Percentiles rank a stretch among this genome's conserved stretches.
phyloP scores from a whole-genome alignment of 139 green algal genomes.

The Chlorella ohadii region DNA sequence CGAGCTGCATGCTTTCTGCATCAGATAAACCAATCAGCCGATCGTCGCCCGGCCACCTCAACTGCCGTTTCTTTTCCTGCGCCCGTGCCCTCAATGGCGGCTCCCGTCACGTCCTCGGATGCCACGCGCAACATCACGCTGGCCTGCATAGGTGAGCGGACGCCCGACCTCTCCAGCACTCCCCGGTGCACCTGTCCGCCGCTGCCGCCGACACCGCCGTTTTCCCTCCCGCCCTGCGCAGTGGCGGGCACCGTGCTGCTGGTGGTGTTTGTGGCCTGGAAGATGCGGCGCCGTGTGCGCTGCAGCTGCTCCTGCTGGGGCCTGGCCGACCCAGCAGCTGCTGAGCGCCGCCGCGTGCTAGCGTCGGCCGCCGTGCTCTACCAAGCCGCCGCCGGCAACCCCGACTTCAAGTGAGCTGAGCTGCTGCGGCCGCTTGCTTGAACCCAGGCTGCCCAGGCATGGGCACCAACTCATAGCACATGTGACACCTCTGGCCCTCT shows the following conservation, averaged over 20 bases:
- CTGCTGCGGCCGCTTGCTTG: too few relatives aligned
- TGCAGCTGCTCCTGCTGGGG: background rate
- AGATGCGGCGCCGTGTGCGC: slow-evolving; percentile 7
- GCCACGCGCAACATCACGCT: background rate
- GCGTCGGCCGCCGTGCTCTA: slow-evolving; percentile 2
- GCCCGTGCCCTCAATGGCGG: background rate
- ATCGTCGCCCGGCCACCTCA: too few relatives aligned
- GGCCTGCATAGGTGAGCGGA: background rate
- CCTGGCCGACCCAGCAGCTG: background rate
- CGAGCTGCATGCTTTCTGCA: too few relatives aligned
- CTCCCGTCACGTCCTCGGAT: background rate
- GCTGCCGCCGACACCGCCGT: background rate
- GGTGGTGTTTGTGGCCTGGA: slow-evolving; percentile 11
- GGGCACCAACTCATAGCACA: too few relatives aligned
- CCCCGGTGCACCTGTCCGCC: too few relatives aligned
- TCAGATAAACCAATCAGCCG: too few relatives aligned
- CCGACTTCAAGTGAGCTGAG: background rate
- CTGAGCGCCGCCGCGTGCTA: background rate
- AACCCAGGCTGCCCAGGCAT: too few relatives aligned
- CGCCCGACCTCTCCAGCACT: too few relatives aligned
- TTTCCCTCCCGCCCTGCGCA: background rate
- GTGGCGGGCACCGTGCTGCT: slow-evolving; percentile 16
- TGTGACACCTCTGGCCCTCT: too few relatives aligned
- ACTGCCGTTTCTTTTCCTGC: too few relatives aligned
- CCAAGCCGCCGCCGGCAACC: background rate